phyloP scores from a whole-genome alignment of 306 rosid genomes.

The Vicia sativa region DNA sequence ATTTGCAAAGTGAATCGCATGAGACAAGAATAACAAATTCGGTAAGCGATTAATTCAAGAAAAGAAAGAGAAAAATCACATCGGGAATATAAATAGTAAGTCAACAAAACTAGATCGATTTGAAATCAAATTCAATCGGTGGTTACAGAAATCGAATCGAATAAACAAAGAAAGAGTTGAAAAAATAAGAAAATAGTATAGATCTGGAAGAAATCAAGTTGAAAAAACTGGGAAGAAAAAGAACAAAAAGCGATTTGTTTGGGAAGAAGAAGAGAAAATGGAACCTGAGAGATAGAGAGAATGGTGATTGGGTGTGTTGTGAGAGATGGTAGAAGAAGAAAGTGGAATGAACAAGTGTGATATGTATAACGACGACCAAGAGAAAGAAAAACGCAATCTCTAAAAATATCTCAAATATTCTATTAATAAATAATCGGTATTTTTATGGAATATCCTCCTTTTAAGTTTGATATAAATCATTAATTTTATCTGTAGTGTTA shows the following conservation, averaged over 20 bases:
- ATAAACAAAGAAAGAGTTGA: background rate
- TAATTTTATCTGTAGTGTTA: too few relatives aligned
- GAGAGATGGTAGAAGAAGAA: too few relatives aligned
- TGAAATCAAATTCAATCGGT: background rate
- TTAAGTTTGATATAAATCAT: too few relatives aligned
- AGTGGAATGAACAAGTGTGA: too few relatives aligned
- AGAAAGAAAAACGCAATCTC: too few relatives aligned
- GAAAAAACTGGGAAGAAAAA: background rate
- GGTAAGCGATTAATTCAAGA: background rate
- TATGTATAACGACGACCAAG: too few relatives aligned
- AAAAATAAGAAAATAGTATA: background rate
- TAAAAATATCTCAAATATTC: too few relatives aligned
- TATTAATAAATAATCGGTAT: too few relatives aligned
- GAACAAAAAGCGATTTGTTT: background rate
- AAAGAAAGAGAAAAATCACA: background rate
- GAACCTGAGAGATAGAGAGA: background rate
- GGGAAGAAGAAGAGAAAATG: background rate
- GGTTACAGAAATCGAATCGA: background rate
- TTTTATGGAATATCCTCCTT: too few relatives aligned
- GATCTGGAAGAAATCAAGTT: background rate
- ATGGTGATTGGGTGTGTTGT: background rate
- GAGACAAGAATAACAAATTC: background rate
- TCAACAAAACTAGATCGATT: background rate
- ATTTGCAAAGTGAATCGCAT: too few relatives aligned
- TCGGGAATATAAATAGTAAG: background rate